Conservation (phyloP, 192 early-diverging fungal genomes). For the Endogone sp. region DNA sequence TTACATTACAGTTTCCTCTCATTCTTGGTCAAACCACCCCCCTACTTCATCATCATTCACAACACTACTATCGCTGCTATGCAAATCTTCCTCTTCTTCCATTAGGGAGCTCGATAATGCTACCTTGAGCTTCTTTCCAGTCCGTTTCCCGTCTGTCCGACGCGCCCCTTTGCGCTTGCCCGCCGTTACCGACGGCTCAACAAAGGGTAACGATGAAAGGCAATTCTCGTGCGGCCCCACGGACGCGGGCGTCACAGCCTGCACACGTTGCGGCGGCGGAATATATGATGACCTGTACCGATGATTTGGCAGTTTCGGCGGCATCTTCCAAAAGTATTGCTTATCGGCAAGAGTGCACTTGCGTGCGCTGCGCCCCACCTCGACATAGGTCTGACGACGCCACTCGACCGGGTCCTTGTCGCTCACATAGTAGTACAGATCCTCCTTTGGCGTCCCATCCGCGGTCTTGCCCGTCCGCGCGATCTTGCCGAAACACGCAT, state of each 20-base stretch:
- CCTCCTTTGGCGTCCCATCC: constrained; percentile 48
- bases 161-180: neutral
- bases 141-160: neutral
- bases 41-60: neutral
- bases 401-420: constrained; percentile 49
- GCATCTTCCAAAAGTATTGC: constrained; percentile 54
- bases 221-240: neutral
- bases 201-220: neutral
- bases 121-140: neutral
- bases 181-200: neutral
- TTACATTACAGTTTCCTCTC: too few species aligned
- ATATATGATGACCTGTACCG: constrained; percentile 25
- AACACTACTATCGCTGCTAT: neutral
- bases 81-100: neutral
- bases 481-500: constrained; percentile 46
- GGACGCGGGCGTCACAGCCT: neutral
- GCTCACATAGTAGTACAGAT: constrained; percentile 48
- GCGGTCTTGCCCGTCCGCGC: constrained; percentile 51
- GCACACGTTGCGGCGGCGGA: constrained; percentile 19
- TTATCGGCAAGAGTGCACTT: constrained; percentile 51
- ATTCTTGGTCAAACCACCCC: neutral
- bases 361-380: constrained; percentile 41
- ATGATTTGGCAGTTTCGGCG: constrained; percentile 49
- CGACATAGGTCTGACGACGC: constrained; percentile 36
- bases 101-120: neutral